phyloP scores from a whole-genome alignment of 2,329 filamentous ascomycete species.

The Leptographium galeiforme region DNA sequence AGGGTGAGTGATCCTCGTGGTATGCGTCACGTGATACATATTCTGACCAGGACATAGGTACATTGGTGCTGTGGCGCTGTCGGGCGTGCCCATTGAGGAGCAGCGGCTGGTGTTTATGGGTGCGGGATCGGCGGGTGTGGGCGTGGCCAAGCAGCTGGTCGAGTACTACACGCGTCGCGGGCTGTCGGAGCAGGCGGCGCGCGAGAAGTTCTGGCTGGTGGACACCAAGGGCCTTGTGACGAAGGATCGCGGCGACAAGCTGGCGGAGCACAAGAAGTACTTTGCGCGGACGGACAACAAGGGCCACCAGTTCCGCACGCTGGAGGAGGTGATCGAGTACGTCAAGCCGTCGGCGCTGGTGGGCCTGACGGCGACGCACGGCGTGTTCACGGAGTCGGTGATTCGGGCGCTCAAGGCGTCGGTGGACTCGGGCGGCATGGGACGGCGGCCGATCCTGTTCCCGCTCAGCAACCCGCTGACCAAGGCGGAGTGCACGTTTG shows the following conservation, averaged over 20 bases:
- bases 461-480: constrained; percentile 90
- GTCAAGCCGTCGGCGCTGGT: constrained; percentile 91
- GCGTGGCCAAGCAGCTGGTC: constrained; percentile 94
- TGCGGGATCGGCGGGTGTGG: constrained; percentile 87
- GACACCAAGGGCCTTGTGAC: constrained; percentile 96
- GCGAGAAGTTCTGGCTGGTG: constrained; percentile 90
- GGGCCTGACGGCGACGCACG: constrained; percentile 86
- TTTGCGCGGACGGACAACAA: constrained; percentile 53
- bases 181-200: constrained; percentile 73
- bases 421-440: constrained; percentile 49
- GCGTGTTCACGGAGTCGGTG: constrained; percentile 82
- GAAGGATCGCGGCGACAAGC: constrained; percentile 78
- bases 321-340: constrained; percentile 86
- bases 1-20: constrained; percentile 36
- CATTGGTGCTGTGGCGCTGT: constrained; percentile 66
- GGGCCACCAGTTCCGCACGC: constrained; percentile 58
- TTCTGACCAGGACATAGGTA: constrained; percentile 35
- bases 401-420: constrained; percentile 56
- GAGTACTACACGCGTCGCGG: constrained; percentile 93
- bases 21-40: not conserved
- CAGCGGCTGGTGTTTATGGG: constrained; percentile 95
- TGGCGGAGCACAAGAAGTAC: constrained; percentile 79
- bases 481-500: constrained; percentile 96
- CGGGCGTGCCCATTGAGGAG: constrained; percentile 72
- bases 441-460: constrained; percentile 82